Conservation (phyloP, 129 eudicot genomes). For the Flaveria brownii region DNA sequence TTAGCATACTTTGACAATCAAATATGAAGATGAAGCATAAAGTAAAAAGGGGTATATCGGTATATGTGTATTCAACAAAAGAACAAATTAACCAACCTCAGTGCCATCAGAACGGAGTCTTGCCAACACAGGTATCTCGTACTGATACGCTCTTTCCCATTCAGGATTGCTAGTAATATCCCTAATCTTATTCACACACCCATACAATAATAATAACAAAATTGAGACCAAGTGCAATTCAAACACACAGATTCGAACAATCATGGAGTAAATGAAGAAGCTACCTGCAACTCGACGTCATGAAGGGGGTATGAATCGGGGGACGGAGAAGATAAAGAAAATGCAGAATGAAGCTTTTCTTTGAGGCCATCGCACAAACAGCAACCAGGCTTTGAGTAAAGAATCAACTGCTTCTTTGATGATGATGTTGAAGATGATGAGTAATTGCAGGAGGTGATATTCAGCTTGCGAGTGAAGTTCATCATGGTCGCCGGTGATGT, state of each 20-base stretch:
- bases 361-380: conserved; percentile 98
- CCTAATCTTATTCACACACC: conserved; percentile 51
- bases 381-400: conserved; percentile 97
- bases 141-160: conserved; percentile 90
- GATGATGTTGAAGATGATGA: conserved; percentile 33
- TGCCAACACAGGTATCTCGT: conserved; percentile 86
- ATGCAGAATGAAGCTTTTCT: conserved; percentile 79
- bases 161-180: conserved; percentile 87
- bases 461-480: conserved; percentile 11
- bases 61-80: too few relatives aligned
- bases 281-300: conserved; percentile 74
- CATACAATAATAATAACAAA: too few relatives aligned
- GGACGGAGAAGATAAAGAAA: conserved; percentile 48
- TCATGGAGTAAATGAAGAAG: neutral
- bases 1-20: neutral
- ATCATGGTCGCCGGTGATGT: conserved; percentile 22
- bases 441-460: conserved; percentile 24
- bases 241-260: conserved; percentile 9
- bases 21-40: neutral
- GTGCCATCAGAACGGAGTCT: conserved; percentile 77
- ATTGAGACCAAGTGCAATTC: too few relatives aligned
- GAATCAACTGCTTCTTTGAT: conserved; percentile 50
- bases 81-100: conserved; percentile 51
- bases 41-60: neutral
- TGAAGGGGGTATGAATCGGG: conserved; percentile 50